Conservation (phyloP, 2,329 filamentous ascomycete species). For the Aspergillus sp. region DNA sequence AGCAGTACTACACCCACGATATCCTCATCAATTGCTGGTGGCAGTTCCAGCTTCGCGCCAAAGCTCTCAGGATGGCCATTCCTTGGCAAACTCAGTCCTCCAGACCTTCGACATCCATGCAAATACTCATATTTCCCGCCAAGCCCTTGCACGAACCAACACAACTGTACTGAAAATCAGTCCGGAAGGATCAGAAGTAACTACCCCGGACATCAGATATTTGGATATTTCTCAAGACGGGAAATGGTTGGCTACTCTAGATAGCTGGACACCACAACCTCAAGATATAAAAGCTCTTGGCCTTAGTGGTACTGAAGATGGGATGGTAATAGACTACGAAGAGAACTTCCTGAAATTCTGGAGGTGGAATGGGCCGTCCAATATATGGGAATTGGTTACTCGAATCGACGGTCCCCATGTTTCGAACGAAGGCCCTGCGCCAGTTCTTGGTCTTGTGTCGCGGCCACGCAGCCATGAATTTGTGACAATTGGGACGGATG, state of each 20-base stretch:
- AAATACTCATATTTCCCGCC: constrained; percentile 69
- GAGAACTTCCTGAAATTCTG: constrained; percentile 91
- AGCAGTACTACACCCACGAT: constrained; percentile 54
- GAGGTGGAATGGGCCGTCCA: constrained; percentile 54
- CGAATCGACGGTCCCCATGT: constrained; percentile 78
- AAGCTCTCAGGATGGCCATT: constrained; percentile 23
- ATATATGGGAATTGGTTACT: constrained; percentile 64
- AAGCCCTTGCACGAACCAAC: constrained; percentile 82
- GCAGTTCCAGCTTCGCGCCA: constrained; percentile 54
- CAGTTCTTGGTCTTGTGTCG: constrained; percentile 64
- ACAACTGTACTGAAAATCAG: constrained; percentile 71
- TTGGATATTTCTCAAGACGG: constrained; percentile 73
- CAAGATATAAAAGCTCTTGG: constrained; percentile 57
- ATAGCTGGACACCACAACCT: constrained; percentile 74
- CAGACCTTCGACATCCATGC: constrained; percentile 82
- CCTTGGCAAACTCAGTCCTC: constrained; percentile 47
- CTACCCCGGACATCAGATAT: constrained; percentile 68
- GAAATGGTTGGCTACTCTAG: constrained; percentile 81
- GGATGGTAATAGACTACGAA: constrained; percentile 33
- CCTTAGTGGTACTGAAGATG: constrained; percentile 22
- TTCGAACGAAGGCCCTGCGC: constrained; percentile 42
- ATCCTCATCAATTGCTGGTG: constrained; percentile 57
- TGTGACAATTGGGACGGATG: constrained; percentile 77
- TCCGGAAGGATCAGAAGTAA: constrained; percentile 60
- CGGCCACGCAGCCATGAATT: constrained; percentile 65